Conservation (phyloP, 306 rosid species). For the Leucaena leucocephala region DNA sequence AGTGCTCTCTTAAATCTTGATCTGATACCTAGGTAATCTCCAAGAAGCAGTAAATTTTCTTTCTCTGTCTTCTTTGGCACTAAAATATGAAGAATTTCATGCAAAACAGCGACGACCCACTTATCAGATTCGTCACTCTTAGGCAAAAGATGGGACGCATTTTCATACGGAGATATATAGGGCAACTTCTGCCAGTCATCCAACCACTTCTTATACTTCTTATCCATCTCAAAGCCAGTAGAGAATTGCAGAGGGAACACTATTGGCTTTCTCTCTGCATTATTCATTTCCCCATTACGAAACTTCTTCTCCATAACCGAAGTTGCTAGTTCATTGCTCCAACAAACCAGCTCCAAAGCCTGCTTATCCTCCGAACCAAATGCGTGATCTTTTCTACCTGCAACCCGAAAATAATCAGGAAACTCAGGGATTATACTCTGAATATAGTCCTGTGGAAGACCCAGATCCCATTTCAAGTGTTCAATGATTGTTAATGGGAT, state of each 20-base stretch:
- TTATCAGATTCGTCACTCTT: conserved; percentile 74
- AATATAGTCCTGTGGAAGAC: conserved; percentile 64
- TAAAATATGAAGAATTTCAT: conserved; percentile 78
- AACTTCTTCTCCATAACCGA: conserved; percentile 59
- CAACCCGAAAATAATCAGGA: conserved; percentile 72
- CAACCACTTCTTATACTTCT: conserved; percentile 73
- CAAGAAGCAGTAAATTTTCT: conserved; percentile 60
- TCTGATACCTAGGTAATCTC: conserved; percentile 76
- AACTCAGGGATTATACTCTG: conserved; percentile 57
- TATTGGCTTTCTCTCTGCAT: conserved; percentile 28
- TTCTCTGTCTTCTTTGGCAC: conserved; percentile 74
- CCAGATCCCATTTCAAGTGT: conserved; percentile 72
- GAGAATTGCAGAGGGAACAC: conserved; percentile 67
- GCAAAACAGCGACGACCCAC: conserved; percentile 79
- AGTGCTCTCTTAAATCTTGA: conserved; percentile 78
- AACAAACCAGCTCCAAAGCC: conserved; percentile 80
- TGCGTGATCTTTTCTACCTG: conserved; percentile 15
- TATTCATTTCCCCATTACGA: not conserved
- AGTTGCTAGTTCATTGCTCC: conserved; percentile 66
- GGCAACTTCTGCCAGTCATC: conserved; percentile 80
- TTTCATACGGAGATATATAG: conserved; percentile 77
- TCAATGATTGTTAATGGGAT: conserved; percentile 56
- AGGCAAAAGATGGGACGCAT: conserved; percentile 56
- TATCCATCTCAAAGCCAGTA: conserved; percentile 75
- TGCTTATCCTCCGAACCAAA: conserved; percentile 30